A percentile compares a stretch with the other conserved stretches of the same genome.
Evolutionary conservation across 768 basidiomycete species (phyloP).

Genomic region (Leccinum subgranulosum): DNA sequence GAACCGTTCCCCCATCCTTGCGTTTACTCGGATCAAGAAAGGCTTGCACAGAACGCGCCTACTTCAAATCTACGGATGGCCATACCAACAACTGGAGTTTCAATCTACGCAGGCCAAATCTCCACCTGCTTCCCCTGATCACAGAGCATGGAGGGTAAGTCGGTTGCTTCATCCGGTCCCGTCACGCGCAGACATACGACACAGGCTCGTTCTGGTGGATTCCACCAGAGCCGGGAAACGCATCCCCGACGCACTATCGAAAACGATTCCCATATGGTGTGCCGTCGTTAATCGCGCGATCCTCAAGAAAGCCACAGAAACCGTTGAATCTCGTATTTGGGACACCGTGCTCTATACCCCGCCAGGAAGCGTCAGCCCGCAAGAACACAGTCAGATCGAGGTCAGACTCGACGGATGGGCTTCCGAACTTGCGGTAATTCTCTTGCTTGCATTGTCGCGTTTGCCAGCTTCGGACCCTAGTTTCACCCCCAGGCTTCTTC

Average conservation of each 20-base stretch:
- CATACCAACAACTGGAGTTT: constrained; percentile 85
- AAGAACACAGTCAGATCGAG: constrained; percentile 83
- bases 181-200: background rate
- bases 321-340: constrained; percentile 38
- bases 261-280: constrained; percentile 95
- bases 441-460: background rate
- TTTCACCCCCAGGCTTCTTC: constrained; percentile 54
- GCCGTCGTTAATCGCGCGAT: constrained; percentile 76
- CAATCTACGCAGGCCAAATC: constrained; percentile 78
- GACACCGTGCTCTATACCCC: constrained; percentile 66
- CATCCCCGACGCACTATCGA: constrained; percentile 90
- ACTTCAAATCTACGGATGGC: constrained; percentile 93
- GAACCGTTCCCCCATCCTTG: background rate
- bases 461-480: background rate
- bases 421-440: constrained; percentile 53
- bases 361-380: constrained; percentile 59
- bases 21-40: background rate
- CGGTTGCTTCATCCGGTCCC: background rate
- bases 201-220: constrained; percentile 81
- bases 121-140: constrained; percentile 68
- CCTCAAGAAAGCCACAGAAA: constrained; percentile 9
- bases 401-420: constrained; percentile 66
- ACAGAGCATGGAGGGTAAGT: constrained; percentile 57
- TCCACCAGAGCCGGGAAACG: constrained; percentile 92
- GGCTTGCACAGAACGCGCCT: constrained; percentile 41